phyloP scores from a whole-genome alignment of 2,329 filamentous ascomycete species.

The Rutstroemia sp. region DNA sequence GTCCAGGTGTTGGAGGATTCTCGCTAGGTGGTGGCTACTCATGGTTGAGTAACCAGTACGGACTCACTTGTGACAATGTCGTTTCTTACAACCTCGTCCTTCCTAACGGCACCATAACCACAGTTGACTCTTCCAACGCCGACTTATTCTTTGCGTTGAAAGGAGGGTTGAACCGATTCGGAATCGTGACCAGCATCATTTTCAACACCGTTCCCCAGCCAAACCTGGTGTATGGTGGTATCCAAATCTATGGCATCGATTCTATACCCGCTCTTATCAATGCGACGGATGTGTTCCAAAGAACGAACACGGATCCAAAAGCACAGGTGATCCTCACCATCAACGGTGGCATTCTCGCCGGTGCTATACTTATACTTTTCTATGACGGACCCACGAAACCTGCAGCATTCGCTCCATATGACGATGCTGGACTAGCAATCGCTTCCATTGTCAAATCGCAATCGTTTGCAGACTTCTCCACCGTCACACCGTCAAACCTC shows the following conservation, averaged over 20 bases:
- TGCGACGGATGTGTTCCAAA: conserved; percentile 23
- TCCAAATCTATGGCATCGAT: conserved; percentile 25
- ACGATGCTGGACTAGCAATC: conserved; percentile 2
- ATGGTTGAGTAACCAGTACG: conserved; percentile 22
- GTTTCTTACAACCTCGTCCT: conserved; percentile 19
- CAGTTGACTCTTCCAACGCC: conserved; percentile 25
- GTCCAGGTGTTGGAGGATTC: conserved; percentile 28
- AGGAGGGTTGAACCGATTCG: conserved; percentile 20
- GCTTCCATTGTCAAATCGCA: background rate
- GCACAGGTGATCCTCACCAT: conserved; percentile 27
- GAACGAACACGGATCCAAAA: conserved; percentile 24
- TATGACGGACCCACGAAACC: conserved; percentile 27
- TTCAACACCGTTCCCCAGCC: conserved; percentile 30
- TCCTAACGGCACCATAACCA: conserved; percentile 26
- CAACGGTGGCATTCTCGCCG: conserved; percentile 10
- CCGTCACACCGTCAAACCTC: conserved; percentile 15
- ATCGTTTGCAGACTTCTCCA: conserved; percentile 12
- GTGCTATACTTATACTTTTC: conserved; percentile 21
- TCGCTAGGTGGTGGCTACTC: conserved; percentile 31
- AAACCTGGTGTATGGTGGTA: conserved; percentile 17
- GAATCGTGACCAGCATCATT: conserved; percentile 27
- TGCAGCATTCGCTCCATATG: conserved; percentile 19
- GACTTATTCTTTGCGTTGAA: conserved; percentile 31
- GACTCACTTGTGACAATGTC: conserved; percentile 31
- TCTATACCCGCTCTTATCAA: conserved; percentile 19